phyloP scores from a whole-genome alignment of 495 filamentous ascomycete genomes.

The Thozetella sp. region DNA sequence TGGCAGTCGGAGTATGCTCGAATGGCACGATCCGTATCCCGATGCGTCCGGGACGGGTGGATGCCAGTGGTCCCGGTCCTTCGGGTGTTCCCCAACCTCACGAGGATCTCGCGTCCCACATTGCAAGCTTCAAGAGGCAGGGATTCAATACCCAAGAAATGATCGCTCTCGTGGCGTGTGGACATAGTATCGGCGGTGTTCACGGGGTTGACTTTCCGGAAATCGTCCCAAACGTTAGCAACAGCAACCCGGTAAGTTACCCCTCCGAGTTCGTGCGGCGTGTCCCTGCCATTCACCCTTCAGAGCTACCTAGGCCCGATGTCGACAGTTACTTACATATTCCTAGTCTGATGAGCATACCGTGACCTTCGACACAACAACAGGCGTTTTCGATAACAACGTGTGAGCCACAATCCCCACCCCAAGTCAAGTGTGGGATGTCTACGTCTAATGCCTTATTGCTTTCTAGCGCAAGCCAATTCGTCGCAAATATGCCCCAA shows the following conservation, averaged over 20 bases:
- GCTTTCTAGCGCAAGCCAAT: conserved; percentile 13
- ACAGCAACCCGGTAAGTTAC: too few relatives aligned
- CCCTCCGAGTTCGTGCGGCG: too few relatives aligned
- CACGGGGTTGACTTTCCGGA: conserved; percentile 23
- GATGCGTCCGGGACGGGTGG: conserved; percentile 36
- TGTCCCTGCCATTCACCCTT: too few relatives aligned
- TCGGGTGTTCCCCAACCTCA: conserved; percentile 39
- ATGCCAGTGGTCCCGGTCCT: conserved; percentile 41
- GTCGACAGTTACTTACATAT: too few relatives aligned
- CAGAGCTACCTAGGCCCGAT: too few relatives aligned
- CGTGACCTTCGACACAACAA: not conserved
- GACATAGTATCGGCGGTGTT: conserved; percentile 23
- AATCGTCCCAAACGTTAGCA: conserved; percentile 7
- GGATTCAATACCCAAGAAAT: conserved; percentile 27
- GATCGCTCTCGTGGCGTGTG: conserved; percentile 28
- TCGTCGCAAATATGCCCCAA: conserved; percentile 13
- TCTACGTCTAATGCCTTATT: too few relatives aligned
- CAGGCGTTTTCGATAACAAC: not conserved
- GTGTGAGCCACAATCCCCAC: not conserved
- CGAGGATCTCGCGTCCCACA: conserved; percentile 9
- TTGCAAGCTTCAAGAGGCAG: conserved; percentile 15
- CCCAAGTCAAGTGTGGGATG: not conserved
- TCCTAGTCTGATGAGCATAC: not conserved
- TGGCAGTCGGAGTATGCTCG: conserved; percentile 2
- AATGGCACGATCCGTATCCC: conserved; percentile 37